Base-by-base conservation (phyloP, 2,329 filamentous ascomycete genomes). In the Fusarium redolens region DNA sequence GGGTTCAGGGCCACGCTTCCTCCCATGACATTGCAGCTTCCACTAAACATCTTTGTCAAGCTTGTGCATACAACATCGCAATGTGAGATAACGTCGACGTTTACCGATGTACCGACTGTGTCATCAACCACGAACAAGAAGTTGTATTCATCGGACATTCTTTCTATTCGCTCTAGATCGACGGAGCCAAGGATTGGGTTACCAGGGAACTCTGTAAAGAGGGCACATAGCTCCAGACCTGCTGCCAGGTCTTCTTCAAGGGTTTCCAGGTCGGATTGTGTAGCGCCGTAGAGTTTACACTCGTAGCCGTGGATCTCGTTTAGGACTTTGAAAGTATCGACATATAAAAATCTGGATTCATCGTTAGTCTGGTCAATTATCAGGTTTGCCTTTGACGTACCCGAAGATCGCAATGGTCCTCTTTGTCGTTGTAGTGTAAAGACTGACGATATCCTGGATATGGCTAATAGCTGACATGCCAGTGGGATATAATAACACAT, bases 21-120 rank as follows among this genome's bases (percentile, higher is more conserved):
- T 28, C 80, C 86, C 82, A 89, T 86, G 48, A 87, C 85, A 68
- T 90, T 85, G 31, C 86, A 85, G 67, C 84, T 85, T 7, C 89
- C 88, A 59, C 82, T 87, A 71, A 90, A 90, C 22, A 83, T 83
- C 74, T 90, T 90, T 8, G 87, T 89, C 31, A 89, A 78, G 38
- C 83, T 85, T 3, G 85, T 85, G n/a, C 87, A 76, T 25, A 89
- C 62, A 1, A 87, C 77, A 70, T 90, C 87, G 14, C 85, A 85
- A 0, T 81, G 81, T 1, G 79, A 75, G 3, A 86, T 74, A 20
- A 90, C 69, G 71, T 87, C 81, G 47, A 86, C 74, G 65, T 86
- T 87, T 72, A 81, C 82, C 33, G 85, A 83, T 15, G 81, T 84
- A 7, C 81, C 84, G 41, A 85, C 72, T 0, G 85, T 87, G 38